Base-by-base conservation (phyloP, 78 protist genomes). In the Andalucia godoyi region DNA sequence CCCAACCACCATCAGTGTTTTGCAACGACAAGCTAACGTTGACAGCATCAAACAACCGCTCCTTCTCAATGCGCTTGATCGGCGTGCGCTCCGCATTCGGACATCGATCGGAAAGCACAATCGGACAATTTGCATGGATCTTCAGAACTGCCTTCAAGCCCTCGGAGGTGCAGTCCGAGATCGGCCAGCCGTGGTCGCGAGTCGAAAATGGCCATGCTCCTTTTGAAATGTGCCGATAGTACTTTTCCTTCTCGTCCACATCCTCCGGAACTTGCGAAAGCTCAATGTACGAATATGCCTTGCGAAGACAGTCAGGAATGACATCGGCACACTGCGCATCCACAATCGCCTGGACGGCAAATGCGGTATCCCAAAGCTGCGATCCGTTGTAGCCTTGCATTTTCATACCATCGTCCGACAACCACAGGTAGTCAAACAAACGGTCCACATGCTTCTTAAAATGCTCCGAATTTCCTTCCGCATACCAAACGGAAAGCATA, bases 341-440 rank as follows among this genome's bases (percentile, higher is more conserved):
- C 17, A 64, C 3, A 18, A 84, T 40, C 5, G 86, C 96, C 57
- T 87, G 96, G 18, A 81, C 70, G 8, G 84, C 73, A 43, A 89
- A 91, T 1, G 93, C 72, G 39, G 93, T 76, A 70, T 91, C 97
- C 97, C 97, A 91, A 34, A 83, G 73, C 76, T 91, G 97, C n/a
- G 91, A 82, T 9, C 97, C 97, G 60, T 91, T 91, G 72, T 89
- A 88, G n/a, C 97, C 94, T 37, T 78, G 80, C 92, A 90, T 87
- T 39, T 81, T 82, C 89, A 89, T 76, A 40, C 95, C 95, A 25
- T 89, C 91, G 21, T 10, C 23, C n/a, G 52, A 71, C 33, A 80
- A n/a, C 95, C 95, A 91, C 45, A 89, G 55, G 74, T 91, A 91
- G 76, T 91, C 97, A 13, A 30, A 36, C 9, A 91, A 51, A 40